phyloP scores from a whole-genome alignment of 2,329 filamentous ascomycete species.

The Chrysoporthe deuterocubensis region DNA sequence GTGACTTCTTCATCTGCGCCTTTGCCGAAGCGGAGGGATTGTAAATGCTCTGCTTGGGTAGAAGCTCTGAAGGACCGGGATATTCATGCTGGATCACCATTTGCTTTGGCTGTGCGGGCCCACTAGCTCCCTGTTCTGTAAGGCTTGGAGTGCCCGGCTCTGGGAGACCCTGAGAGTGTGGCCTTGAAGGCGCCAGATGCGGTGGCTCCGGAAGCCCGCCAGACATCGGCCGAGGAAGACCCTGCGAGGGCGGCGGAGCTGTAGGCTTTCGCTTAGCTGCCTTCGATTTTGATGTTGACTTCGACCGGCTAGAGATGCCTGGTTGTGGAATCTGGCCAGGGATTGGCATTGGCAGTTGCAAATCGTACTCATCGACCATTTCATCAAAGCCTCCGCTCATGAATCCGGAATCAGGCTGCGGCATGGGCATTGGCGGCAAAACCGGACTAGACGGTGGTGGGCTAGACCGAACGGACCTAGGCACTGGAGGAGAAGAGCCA shows the following conservation, averaged over 20 bases:
- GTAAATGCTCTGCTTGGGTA: slow-evolving; percentile 49
- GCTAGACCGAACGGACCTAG: slow-evolving; percentile 63
- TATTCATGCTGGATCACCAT: slow-evolving; percentile 45
- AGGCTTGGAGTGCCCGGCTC: background rate
- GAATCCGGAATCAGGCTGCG: slow-evolving; percentile 77
- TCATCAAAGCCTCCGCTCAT: slow-evolving; percentile 80
- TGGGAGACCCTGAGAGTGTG: background rate
- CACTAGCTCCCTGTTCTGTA: background rate
- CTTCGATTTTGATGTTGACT: slow-evolving; percentile 12
- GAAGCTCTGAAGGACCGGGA: slow-evolving; percentile 48
- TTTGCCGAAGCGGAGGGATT: slow-evolving; percentile 37
- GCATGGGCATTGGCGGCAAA: slow-evolving; percentile 62
- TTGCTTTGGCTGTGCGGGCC: background rate
- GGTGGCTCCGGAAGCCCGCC: slow-evolving; percentile 4
- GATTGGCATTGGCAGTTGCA: slow-evolving; percentile 45
- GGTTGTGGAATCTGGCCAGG: slow-evolving; percentile 28
- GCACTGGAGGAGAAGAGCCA: slow-evolving; percentile 86
- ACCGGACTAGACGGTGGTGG: slow-evolving; percentile 81
- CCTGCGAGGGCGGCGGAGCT: background rate
- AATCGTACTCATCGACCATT: slow-evolving; percentile 65
- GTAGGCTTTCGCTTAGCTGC: slow-evolving; percentile 4
- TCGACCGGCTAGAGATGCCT: slow-evolving; percentile 9
- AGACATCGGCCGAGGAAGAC: slow-evolving; percentile 7
- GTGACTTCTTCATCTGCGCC: slow-evolving; percentile 21
- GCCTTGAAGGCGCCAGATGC: background rate